Percentiles rank a stretch among this genome's conserved stretches.
These are phyloP conservation scores for Podospora fimiseda DNA, from an alignment of 495 filamentous ascomycete species.

Conservation along the genomic window DNA sequence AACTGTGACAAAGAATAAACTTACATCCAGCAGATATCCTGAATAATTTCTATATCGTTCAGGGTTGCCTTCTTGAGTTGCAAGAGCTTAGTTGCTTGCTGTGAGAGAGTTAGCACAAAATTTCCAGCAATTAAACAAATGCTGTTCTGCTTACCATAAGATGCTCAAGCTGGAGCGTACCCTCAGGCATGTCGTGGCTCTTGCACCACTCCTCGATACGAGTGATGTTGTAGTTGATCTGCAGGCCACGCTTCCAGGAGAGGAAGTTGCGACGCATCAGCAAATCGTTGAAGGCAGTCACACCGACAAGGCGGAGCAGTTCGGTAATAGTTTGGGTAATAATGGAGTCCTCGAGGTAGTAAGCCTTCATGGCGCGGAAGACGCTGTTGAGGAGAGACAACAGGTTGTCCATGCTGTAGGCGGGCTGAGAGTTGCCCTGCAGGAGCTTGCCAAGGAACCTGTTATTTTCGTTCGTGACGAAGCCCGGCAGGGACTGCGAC, in stretches of 20 bases:
- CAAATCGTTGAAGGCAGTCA: slow-evolving; percentile 98
- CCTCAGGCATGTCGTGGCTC: slow-evolving; percentile 99
- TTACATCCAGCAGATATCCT: slow-evolving; percentile 99
- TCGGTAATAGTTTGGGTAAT: slow-evolving; percentile 93
- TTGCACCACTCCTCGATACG: slow-evolving; percentile 99
- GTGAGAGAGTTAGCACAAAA: slow-evolving; percentile 23
- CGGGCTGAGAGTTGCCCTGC: slow-evolving; percentile 76
- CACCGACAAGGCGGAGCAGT: slow-evolving; percentile 86
- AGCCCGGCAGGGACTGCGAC: slow-evolving; percentile 94
- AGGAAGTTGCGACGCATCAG: slow-evolving; percentile 98
- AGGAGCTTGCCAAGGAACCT: slow-evolving; percentile 96
- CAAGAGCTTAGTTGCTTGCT: slow-evolving; percentile 97
- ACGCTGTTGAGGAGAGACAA: slow-evolving; percentile 94
- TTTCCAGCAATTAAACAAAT: not conserved
- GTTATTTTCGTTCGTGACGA: slow-evolving; percentile 97
- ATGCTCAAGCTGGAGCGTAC: slow-evolving; percentile 95
- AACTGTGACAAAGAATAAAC: slow-evolving; percentile 20
- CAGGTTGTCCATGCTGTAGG: slow-evolving; percentile 98
- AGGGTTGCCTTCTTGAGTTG: slow-evolving; percentile 98
- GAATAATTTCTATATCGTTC: slow-evolving; percentile 99
- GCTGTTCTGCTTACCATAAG: slow-evolving; percentile 63
- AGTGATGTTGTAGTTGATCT: slow-evolving; percentile 99
- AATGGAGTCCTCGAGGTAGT: slow-evolving; percentile 93
- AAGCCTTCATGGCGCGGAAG: slow-evolving; percentile 96
- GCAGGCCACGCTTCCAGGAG: slow-evolving; percentile 97